phyloP scores from a whole-genome alignment of 148 eudicot genomes.

The Cornus controversa region DNA sequence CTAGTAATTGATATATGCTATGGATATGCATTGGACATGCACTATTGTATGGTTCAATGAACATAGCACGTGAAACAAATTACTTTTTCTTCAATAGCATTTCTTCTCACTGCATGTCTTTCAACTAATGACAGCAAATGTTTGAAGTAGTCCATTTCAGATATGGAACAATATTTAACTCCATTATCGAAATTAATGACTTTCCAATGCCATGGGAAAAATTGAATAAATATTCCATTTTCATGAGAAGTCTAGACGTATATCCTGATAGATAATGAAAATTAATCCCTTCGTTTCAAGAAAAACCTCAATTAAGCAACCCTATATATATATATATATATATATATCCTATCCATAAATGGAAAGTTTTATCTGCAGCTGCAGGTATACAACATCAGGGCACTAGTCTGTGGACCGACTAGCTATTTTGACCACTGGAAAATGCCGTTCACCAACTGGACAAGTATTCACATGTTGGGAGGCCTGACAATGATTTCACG shows the following conservation, averaged over 20 bases:
- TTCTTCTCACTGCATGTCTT: neutral
- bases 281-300: too few species aligned
- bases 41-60: too few species aligned
- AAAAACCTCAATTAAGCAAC: too few species aligned
- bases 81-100: neutral
- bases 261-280: too few species aligned
- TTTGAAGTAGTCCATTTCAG: too few species aligned
- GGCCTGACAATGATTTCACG: neutral
- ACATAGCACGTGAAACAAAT: neutral
- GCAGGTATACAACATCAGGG: too few species aligned
- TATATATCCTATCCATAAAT: neutral
- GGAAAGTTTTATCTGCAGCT: neutral
- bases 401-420: neutral
- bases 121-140: too few species aligned
- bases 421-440: neutral
- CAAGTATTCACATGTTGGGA: constrained; percentile 11
- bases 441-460: constrained; percentile 4
- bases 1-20: neutral
- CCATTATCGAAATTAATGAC: too few species aligned
- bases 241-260: too few species aligned
- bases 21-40: neutral
- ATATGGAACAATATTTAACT: too few species aligned
- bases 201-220: too few species aligned
- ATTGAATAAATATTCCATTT: too few species aligned
- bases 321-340: neutral